Evolutionary conservation across 2,329 filamentous ascomycete genomes (phyloP).

Genomic region (Remersonia thermophila): DNA sequence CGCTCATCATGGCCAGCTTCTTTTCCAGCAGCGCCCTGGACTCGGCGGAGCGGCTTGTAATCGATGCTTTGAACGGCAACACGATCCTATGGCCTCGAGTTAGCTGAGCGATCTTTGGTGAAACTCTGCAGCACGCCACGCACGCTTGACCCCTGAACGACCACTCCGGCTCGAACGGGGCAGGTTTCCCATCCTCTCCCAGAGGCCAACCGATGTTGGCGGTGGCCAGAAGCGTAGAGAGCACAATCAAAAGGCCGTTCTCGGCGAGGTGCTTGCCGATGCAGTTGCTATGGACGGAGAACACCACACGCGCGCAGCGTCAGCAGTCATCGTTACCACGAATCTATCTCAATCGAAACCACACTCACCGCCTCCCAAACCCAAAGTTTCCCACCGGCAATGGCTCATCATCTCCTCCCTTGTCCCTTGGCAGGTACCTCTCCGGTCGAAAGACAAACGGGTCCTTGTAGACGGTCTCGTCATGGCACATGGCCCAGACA

Average conservation of each 20-base stretch:
- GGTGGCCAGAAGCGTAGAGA: conserved; percentile 24
- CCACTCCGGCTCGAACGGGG: conserved; percentile 17
- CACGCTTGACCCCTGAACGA: conserved; percentile 19
- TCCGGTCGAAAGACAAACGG: conserved; percentile 24
- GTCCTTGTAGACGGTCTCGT: conserved; percentile 19
- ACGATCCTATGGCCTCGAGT: conserved; percentile 8
- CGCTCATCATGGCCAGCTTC: not conserved
- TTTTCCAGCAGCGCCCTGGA: conserved; percentile 5
- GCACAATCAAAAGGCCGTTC: conserved; percentile 29
- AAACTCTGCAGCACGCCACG: not conserved
- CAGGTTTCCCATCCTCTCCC: conserved; percentile 12
- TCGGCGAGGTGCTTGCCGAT: conserved; percentile 35
- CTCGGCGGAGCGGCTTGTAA: conserved; percentile 8
- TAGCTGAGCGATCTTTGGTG: not conserved
- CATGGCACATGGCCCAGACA: conserved; percentile 28
- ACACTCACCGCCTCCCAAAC: conserved; percentile 28
- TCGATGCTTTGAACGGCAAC: conserved; percentile 11
- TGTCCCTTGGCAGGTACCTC: conserved; percentile 16
- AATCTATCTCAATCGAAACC: too few relatives aligned
- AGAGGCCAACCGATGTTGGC: conserved; percentile 18
- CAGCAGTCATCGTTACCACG: too few relatives aligned
- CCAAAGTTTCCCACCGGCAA: conserved; percentile 26
- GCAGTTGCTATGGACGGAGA: conserved; percentile 31
- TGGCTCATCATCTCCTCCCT: conserved; percentile 20
- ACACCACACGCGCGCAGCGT: too few relatives aligned